phyloP scores from a whole-genome alignment of 208 protist genomes.

The Wallacemonas rigidus region DNA sequence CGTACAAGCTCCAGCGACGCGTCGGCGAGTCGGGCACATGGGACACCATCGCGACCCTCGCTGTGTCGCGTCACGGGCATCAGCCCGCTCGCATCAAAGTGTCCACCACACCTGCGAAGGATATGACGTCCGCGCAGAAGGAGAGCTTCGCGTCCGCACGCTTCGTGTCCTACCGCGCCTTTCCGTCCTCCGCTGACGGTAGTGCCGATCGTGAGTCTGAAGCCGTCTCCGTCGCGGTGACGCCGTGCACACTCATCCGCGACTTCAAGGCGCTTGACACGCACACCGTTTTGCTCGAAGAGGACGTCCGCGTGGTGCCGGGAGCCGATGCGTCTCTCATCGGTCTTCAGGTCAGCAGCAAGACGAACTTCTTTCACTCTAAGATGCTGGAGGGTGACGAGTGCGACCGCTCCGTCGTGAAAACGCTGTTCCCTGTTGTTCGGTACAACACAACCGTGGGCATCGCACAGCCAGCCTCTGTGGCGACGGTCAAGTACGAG shows the following conservation, averaged over 20 bases:
- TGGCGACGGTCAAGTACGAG: constrained; percentile 67
- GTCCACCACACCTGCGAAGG: constrained; percentile 44
- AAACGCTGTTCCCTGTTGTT: constrained; percentile 81
- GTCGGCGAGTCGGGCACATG: constrained; percentile 53
- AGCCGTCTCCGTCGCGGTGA: constrained; percentile 51
- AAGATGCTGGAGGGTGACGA: constrained; percentile 85
- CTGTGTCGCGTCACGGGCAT: constrained; percentile 47
- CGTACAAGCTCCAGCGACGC: constrained; percentile 73
- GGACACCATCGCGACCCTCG: constrained; percentile 49
- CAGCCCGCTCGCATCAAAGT: constrained; percentile 53
- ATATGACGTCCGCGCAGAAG: constrained; percentile 35
- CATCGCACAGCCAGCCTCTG: constrained; percentile 39
- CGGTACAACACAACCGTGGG: constrained; percentile 42
- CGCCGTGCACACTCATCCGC: constrained; percentile 83
- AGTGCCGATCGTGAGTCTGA: constrained; percentile 17
- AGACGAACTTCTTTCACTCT: constrained; percentile 87
- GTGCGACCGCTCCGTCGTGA: constrained; percentile 81
- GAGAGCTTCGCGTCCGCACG: constrained; percentile 39
- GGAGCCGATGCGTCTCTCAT: constrained; percentile 52
- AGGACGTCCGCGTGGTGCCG: constrained; percentile 63
- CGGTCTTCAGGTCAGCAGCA: constrained; percentile 74
- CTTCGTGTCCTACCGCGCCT: constrained; percentile 75
- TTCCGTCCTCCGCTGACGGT: constrained; percentile 21
- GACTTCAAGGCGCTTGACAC: constrained; percentile 83
- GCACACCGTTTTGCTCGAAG: constrained; percentile 67